phyloP scores from a whole-genome alignment of 1,284 basidiomycete genomes.

The Athelia sp. region DNA sequence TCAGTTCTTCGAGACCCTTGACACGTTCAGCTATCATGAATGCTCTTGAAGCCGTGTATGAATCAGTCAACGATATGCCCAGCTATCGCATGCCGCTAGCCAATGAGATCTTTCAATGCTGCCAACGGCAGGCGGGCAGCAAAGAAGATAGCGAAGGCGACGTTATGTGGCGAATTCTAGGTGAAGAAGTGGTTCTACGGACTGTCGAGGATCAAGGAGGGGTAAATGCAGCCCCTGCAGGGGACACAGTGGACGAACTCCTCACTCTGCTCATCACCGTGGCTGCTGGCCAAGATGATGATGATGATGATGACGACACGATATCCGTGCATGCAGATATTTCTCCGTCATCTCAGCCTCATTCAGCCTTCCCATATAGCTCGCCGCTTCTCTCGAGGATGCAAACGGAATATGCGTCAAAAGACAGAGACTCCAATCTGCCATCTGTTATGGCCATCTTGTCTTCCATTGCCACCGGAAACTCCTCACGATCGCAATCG shows the following conservation, averaged over 20 bases:
- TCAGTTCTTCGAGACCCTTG: conserved; percentile 39
- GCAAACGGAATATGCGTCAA: conserved; percentile 45
- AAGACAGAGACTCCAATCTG: conserved; percentile 40
- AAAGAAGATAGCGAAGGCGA: conserved; percentile 35
- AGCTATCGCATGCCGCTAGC: conserved; percentile 58
- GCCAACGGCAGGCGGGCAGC: conserved; percentile 34
- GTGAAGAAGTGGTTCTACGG: conserved; percentile 54
- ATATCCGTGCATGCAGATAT: conserved; percentile 32
- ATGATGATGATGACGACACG: conserved; percentile 38
- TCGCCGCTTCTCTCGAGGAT: conserved; percentile 49
- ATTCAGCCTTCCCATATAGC: conserved; percentile 28
- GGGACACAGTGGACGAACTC: conserved; percentile 21
- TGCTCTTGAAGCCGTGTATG: conserved; percentile 51
- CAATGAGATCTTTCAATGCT: conserved; percentile 51
- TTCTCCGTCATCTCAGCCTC: conserved; percentile 29
- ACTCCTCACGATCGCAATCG: conserved; percentile 51
- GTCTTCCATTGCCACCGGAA: conserved; percentile 50
- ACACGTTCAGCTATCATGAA: conserved; percentile 54
- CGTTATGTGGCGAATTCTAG: conserved; percentile 57
- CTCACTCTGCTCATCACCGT: conserved; percentile 35
- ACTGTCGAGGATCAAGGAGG: conserved; percentile 34
- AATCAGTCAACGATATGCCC: conserved; percentile 63
- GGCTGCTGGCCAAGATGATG: conserved; percentile 26
- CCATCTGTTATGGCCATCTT: conserved; percentile 62
- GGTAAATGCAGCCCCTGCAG: conserved; percentile 19